A percentile compares a stretch with the other conserved stretches of the same genome.
Conservation (phyloP, 2,329 filamentous ascomycete genomes). For the Karstenula rhodostoma region DNA sequence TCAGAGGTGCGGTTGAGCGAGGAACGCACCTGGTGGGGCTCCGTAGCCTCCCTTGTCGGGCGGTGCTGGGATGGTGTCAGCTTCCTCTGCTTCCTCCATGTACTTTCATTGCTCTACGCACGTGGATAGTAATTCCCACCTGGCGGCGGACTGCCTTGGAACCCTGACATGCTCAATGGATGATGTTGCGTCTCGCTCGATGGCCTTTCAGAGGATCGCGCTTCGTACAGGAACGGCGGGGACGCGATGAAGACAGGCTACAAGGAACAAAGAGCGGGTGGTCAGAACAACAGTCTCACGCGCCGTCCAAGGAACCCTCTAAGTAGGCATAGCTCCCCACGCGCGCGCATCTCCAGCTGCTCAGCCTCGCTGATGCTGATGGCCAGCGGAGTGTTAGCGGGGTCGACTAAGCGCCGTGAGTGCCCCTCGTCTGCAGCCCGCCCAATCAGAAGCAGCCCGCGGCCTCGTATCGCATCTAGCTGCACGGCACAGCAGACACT, state of each 20-base stretch:
- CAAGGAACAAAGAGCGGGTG: background rate
- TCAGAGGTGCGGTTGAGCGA: background rate
- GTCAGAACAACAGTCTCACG: constrained; percentile 2
- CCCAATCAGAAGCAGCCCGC: constrained; percentile 1
- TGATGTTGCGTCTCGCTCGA: background rate
- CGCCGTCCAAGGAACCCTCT: background rate
- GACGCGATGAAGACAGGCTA: background rate
- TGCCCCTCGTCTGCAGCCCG: constrained; percentile 4
- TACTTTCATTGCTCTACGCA: constrained; percentile 24
- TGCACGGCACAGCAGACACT: background rate
- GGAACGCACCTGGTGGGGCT: constrained; percentile 19
- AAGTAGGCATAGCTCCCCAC: constrained; percentile 10
- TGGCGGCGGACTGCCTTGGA: constrained; percentile 41
- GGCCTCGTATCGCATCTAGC: background rate
- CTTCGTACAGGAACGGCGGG: background rate
- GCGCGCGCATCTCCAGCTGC: constrained; percentile 10
- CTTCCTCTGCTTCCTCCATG: background rate
- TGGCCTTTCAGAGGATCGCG: background rate
- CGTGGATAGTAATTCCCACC: constrained; percentile 49
- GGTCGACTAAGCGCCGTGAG: constrained; percentile 5
- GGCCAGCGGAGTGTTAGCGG: constrained; percentile 2
- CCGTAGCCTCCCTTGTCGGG: constrained; percentile 42
- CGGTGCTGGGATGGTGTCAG: constrained; percentile 38
- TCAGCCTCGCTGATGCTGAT: constrained; percentile 10
- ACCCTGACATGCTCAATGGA: constrained; percentile 38